These are phyloP conservation scores for Triticum monococcum DNA, from an alignment of 176 grass and related monocot species.

Conservation along the genomic window DNA sequence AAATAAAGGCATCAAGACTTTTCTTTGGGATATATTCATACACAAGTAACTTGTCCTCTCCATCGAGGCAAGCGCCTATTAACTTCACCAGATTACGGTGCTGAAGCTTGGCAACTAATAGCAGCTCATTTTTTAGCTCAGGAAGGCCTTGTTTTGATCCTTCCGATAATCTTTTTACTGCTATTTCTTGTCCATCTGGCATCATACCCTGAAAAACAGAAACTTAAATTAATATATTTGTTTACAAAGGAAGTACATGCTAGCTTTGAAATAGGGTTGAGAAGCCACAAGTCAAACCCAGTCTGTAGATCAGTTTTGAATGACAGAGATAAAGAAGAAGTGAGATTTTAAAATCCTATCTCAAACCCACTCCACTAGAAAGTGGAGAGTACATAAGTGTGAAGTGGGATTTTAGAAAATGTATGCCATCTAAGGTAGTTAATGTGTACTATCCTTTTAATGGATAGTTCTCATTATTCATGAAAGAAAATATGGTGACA, in stretches of 20 bases:
- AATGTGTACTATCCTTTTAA: not conserved
- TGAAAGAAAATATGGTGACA: not conserved
- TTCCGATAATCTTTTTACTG: slow-evolving; percentile 48
- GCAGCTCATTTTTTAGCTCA: slow-evolving; percentile 53
- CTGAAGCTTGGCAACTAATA: slow-evolving; percentile 36
- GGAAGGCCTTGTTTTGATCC: slow-evolving; percentile 50
- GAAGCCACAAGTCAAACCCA: not conserved
- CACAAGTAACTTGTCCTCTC: slow-evolving; percentile 43
- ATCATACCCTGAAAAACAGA: slow-evolving; percentile 23
- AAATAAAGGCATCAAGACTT: slow-evolving; percentile 58
- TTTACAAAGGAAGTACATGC: no score
- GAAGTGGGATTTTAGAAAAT: not conserved
- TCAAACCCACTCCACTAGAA: not conserved
- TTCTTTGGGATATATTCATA: slow-evolving; percentile 65
- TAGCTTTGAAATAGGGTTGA: not conserved
- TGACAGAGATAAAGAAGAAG: not conserved
- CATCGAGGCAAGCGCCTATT: slow-evolving; percentile 50
- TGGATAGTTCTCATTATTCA: not conserved
- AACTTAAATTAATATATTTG: not conserved
- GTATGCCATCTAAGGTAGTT: not conserved
- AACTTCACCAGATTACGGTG: slow-evolving; percentile 64
- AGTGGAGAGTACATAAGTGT: not conserved
- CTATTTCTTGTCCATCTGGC: slow-evolving; percentile 41
- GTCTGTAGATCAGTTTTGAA: not conserved
- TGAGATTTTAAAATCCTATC: no score